These are phyloP conservation scores for Russula sp. DNA, from an alignment of 768 basidiomycete genomes.

Conservation along the genomic window DNA sequence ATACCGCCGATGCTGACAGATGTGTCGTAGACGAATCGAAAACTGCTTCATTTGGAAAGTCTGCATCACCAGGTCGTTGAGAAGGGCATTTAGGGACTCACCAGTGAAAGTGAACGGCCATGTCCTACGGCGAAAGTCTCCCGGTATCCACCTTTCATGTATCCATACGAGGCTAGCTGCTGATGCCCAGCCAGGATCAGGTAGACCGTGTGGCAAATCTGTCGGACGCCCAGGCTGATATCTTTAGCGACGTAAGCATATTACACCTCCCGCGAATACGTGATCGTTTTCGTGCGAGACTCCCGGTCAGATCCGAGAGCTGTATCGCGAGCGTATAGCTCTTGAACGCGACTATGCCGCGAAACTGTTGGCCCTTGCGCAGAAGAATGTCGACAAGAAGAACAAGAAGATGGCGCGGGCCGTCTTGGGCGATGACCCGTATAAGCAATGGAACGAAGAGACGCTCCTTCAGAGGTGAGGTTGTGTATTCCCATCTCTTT, in stretches of 20 bases:
- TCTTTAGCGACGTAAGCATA: constrained; percentile 24
- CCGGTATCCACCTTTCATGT: constrained; percentile 20
- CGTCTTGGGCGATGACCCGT: constrained; percentile 66
- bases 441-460: constrained; percentile 55
- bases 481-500: too few relatives aligned
- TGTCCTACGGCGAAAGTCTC: constrained; percentile 31
- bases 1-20: constrained; percentile 11
- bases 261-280: constrained; percentile 2
- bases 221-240: constrained; percentile 26
- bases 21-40: constrained; percentile 2
- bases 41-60: constrained; percentile 1
- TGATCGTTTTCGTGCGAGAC: constrained; percentile 2
- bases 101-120: constrained; percentile 6
- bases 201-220: constrained; percentile 32
- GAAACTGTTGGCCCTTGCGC: constrained; percentile 63
- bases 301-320: constrained; percentile 59
- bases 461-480: constrained; percentile 55
- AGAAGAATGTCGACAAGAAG: constrained; percentile 72
- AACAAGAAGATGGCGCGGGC: constrained; percentile 51
- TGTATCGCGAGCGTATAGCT: constrained; percentile 61
- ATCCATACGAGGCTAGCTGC: constrained; percentile 12
- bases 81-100: too few relatives aligned
- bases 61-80: constrained; percentile 7
- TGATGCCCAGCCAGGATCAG: constrained; percentile 25
- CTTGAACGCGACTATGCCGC: constrained; percentile 78